Evolutionary conservation across 371 early-diverging fungal genomes (phyloP), one percentile per base, ranked within the genome.

Genomic region (Rhizopus arrhizus): DNA sequence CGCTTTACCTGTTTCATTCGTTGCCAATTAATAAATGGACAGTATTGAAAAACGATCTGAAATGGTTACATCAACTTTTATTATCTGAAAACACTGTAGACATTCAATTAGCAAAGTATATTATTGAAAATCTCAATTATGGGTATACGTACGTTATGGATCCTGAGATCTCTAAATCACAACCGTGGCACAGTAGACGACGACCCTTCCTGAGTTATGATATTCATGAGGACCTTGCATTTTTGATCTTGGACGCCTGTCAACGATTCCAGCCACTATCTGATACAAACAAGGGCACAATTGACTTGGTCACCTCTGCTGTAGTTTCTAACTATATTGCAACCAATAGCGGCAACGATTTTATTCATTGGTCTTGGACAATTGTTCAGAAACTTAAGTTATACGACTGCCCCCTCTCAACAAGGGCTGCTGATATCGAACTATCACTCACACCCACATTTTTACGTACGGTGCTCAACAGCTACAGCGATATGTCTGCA

Each of bases 301-400:
- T 77, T 56, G 55, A 68, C 36, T 29, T 72, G 16, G 62, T 68
- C 53, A 43, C 74, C 16, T 62, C 73, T 40, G 15, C 64, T 53
- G 58, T 67, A 58, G 43, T 77, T 12, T 59, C 72, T 34, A 29
- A 67, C 45, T 59, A 81, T 59, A 51, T 70, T 36, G 29, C 68
- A 22, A 46, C 48, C 12, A 66, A 65, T 13, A 47, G 42, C 0
- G 56, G 66, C 0, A 56, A 57, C 13, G 74, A 73, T 28, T 66
- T 78, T 33, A 72, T 83, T 59, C 71, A 78, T 2, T 85, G 86
- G 86, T 69, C 73, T 3, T 84, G 84, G 84, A 54, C 52, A 5
- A 72, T 82, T 22, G 62, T 73, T 0, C 63, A 71, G 3, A 64
- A 61, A n/a, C 63, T 85, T 3, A 70, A 73, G 16, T 64, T 84